These are phyloP conservation scores for Raffaelea ambrosiae DNA, from an alignment of 2,329 filamentous ascomycete genomes.

Conservation along the genomic window DNA sequence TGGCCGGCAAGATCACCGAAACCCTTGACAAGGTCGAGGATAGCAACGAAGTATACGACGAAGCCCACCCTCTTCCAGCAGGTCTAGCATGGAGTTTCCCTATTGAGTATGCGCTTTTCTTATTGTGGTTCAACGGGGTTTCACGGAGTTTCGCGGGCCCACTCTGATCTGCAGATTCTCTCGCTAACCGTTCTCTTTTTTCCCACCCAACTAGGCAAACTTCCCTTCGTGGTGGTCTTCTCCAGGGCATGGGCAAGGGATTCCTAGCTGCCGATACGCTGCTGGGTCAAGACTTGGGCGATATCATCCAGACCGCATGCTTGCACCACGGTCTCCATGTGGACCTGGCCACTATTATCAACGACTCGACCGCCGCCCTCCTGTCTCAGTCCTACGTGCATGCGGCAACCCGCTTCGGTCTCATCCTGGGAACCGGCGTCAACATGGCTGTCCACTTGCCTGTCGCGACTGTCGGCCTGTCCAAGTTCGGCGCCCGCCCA, in stretches of 20 bases:
- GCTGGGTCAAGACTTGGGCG: conserved; percentile 50
- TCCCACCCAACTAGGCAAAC: conserved; percentile 43
- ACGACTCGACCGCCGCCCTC: conserved; percentile 59
- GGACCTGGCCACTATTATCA: conserved; percentile 52
- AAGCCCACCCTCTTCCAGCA: conserved; percentile 41
- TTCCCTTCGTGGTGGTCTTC: conserved; percentile 48
- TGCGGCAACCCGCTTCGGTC: conserved; percentile 49
- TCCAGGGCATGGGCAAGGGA: conserved; percentile 58
- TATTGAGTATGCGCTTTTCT: conserved; percentile 48
- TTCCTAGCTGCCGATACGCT: conserved; percentile 52
- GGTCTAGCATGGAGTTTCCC: conserved; percentile 63
- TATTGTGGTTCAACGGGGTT: no score
- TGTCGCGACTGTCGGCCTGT: conserved; percentile 41
- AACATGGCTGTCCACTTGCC: conserved; percentile 60
- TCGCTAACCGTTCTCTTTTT: no score
- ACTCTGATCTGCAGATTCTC: no score
- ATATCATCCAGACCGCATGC: conserved; percentile 49
- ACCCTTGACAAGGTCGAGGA: conserved; percentile 39
- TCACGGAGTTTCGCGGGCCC: no score
- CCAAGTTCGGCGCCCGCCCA: conserved; percentile 50
- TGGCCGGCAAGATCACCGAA: conserved; percentile 51
- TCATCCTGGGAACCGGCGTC: conserved; percentile 60
- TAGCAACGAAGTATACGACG: conserved; percentile 19
- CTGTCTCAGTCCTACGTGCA: conserved; percentile 55
- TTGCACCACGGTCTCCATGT: conserved; percentile 40